Evolutionary conservation across 164 flowering plant species (phyloP).

Genomic region (Tetrastigma voinierianum): DNA sequence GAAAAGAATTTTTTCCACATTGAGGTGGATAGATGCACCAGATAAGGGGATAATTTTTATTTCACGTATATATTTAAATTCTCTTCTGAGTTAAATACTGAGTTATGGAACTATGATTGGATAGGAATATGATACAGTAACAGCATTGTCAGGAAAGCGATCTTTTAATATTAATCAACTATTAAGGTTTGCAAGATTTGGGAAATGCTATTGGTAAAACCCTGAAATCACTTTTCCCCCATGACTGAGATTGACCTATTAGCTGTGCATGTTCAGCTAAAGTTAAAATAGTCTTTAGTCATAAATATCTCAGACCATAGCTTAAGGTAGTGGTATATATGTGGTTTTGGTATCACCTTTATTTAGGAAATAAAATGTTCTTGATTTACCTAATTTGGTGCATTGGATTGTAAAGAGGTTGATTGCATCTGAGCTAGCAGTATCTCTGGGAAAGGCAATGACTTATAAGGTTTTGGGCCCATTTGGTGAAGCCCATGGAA

Average conservation of each 20-base stretch:
- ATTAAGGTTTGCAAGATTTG: too few species aligned
- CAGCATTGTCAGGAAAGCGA: too few species aligned
- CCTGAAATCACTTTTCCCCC: neutral
- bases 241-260: neutral
- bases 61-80: too few species aligned
- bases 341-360: neutral
- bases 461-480: neutral
- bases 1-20: too few species aligned
- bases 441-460: neutral
- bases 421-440: neutral
- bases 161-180: too few species aligned
- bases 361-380: neutral
- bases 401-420: neutral
- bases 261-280: neutral
- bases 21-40: too few species aligned
- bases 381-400: neutral
- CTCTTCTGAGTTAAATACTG: too few species aligned
- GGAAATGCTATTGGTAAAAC: neutral
- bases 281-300: neutral
- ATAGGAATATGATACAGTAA: too few species aligned
- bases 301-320: neutral
- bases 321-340: neutral
- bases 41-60: too few species aligned
- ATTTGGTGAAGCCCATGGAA: neutral
- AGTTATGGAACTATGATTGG: too few species aligned